These are phyloP conservation scores for Plantago lanceolata DNA, from an alignment of 305 asterid species.

Conservation along the genomic window DNA sequence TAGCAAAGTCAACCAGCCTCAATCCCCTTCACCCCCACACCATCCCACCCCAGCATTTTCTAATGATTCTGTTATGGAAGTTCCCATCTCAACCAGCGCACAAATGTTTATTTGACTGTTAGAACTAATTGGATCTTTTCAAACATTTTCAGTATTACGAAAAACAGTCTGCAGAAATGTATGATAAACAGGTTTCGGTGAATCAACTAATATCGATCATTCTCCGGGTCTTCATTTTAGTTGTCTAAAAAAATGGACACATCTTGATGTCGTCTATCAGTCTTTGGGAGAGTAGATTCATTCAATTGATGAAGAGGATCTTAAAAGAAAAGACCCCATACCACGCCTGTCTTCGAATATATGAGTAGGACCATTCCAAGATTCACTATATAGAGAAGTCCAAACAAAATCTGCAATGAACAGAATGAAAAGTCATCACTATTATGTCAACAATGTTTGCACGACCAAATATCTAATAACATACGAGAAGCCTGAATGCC, in stretches of 20 bases:
- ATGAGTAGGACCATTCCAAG: slow-evolving; percentile 70
- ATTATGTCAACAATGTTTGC: not conserved
- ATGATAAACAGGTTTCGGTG: not conserved
- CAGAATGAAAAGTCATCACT: slow-evolving; percentile 24
- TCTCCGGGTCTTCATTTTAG: not conserved
- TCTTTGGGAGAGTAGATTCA: no score
- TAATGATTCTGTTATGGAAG: not conserved
- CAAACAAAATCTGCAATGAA: slow-evolving; percentile 71
- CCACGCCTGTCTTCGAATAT: slow-evolving; percentile 82
- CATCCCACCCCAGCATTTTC: no score
- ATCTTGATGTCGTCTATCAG: no score
- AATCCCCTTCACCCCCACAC: not conserved
- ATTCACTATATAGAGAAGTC: slow-evolving; percentile 69
- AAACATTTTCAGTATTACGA: no score
- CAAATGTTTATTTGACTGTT: not conserved
- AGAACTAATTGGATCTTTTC: not conserved
- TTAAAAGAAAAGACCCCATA: slow-evolving; percentile 32
- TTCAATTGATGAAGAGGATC: not conserved
- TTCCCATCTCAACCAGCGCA: not conserved
- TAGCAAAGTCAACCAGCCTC: not conserved
- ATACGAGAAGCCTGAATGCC: not conserved
- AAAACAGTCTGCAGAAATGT: not conserved
- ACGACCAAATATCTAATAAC: not conserved
- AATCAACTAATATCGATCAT: not conserved
- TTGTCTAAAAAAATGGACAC: no score